These are phyloP conservation scores for Musa itinerans DNA, from an alignment of 176 grass and related monocot genomes.

Conservation along the genomic window DNA sequence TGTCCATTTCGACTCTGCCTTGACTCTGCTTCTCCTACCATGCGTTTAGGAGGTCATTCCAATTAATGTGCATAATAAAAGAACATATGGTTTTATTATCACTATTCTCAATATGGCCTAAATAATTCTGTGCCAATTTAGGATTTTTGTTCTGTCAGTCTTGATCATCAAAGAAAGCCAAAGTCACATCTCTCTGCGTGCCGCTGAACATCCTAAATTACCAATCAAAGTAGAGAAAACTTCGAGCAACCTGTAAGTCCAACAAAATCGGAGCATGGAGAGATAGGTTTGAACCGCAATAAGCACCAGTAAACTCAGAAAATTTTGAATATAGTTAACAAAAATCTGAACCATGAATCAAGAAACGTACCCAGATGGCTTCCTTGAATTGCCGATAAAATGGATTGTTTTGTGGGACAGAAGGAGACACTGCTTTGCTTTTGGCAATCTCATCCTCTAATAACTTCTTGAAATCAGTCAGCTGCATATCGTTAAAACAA, in stretches of 20 bases:
- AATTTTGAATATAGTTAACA: background rate
- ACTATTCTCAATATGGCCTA: too few relatives aligned
- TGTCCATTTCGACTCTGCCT: too few relatives aligned
- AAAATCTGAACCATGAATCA: background rate
- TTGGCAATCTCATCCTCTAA: slow-evolving; percentile 45
- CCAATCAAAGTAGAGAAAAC: too few relatives aligned
- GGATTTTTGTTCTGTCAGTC: too few relatives aligned
- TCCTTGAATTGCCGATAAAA: slow-evolving; percentile 66
- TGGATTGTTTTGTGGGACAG: slow-evolving; percentile 38
- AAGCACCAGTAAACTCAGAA: background rate
- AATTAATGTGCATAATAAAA: too few relatives aligned
- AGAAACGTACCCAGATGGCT: slow-evolving; percentile 62
- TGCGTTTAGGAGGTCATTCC: too few relatives aligned
- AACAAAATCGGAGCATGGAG: background rate
- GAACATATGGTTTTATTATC: too few relatives aligned
- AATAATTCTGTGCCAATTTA: too few relatives aligned
- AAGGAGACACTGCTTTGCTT: slow-evolving; percentile 34
- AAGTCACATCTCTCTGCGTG: too few relatives aligned
- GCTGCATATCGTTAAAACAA: slow-evolving; percentile 18
- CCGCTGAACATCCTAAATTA: too few relatives aligned
- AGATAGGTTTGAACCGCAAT: background rate
- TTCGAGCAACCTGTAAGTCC: background rate
- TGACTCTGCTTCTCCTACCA: too few relatives aligned
- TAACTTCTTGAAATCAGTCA: slow-evolving; percentile 55
- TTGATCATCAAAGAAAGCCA: too few relatives aligned